Base-by-base conservation (phyloP, 2,329 filamentous ascomycete genomes). In the Talaromyces islandicus region DNA sequence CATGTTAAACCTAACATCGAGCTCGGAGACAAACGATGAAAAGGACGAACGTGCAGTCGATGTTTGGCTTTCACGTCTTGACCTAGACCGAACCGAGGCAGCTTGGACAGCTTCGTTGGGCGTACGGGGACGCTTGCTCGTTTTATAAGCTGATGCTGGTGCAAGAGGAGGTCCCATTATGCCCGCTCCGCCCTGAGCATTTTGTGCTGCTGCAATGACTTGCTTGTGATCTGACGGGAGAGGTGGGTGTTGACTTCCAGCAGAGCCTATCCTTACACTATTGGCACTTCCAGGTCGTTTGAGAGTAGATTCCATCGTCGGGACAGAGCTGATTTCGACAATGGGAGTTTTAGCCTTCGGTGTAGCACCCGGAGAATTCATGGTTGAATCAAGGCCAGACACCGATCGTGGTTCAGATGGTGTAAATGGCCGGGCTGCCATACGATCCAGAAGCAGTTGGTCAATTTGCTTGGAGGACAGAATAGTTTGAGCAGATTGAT, bases 1-100 rank as follows among this genome's bases (percentile, higher is more conserved):
- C 46, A 91, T 88, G 70, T 95, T 92, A 81, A 99, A 97, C 46
- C 93, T 85, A 62, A 88, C 87, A 69, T 99, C 94, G 21, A 99
- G 80, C 75, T 99, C 94, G 0, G 94, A 97, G 6, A 87, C 91
- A 71, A 99, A 99, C 0, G 94, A 97, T 0, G 94, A 96, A 7
- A 97, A 85, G 0, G 94, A 99, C 3, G 92, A 95, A 65, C 90
- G 86, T 50, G 89, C 85, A 35, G 60, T 62, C 65, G 85, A 85
- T 48, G 75, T 69, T 63, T 79, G 70, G 62, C 77, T 78, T 50
- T 71, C 67, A 51, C 74, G 76, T 62, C 66, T 46, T 7, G 60
- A 59, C 21, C 59, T 55, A 24, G 59, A 41, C 27, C 51, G 51
- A 38, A 62, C 19, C 6, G 71, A 63, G 25, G 53, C 35, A 41